Conservation (phyloP, 176 grass and related monocot genomes). For the Avena insularis region DNA sequence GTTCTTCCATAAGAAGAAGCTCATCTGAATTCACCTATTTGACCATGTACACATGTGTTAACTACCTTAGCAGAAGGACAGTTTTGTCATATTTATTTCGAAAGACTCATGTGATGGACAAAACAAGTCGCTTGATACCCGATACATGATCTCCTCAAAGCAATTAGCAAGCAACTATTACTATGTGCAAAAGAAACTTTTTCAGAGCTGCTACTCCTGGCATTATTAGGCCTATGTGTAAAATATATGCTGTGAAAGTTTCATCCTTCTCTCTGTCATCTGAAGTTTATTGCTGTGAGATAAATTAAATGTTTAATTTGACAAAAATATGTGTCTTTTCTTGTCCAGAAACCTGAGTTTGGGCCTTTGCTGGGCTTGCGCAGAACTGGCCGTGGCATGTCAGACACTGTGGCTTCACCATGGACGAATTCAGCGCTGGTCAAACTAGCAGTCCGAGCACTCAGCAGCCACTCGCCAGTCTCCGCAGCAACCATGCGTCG, state of each 20-base stretch:
- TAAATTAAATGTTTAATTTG: not conserved
- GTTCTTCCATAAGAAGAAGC: conserved; percentile 97
- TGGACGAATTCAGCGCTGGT: not conserved
- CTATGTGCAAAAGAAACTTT: not conserved
- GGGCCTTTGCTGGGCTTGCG: not conserved
- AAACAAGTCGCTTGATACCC: conserved; percentile 28
- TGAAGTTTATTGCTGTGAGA: not conserved
- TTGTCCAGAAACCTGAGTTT: not conserved
- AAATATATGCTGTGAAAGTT: not conserved
- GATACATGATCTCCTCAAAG: conserved; percentile 29
- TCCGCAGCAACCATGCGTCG: not conserved
- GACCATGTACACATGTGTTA: conserved; percentile 46
- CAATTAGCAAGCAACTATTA: conserved; percentile 30
- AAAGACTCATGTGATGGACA: conserved; percentile 29
- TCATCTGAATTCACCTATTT: conserved; percentile 65
- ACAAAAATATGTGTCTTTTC: not conserved
- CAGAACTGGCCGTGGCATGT: not conserved
- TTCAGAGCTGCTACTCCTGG: not conserved
- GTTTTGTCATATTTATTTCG: conserved; percentile 49
- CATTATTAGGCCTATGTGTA: not conserved
- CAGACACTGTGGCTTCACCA: not conserved
- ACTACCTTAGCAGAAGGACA: conserved; percentile 39
- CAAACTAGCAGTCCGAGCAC: not conserved
- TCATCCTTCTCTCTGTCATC: not conserved
- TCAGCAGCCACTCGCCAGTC: not conserved